Conservation (phyloP, 139 green algal species). For the Haematococcus lacustris region DNA sequence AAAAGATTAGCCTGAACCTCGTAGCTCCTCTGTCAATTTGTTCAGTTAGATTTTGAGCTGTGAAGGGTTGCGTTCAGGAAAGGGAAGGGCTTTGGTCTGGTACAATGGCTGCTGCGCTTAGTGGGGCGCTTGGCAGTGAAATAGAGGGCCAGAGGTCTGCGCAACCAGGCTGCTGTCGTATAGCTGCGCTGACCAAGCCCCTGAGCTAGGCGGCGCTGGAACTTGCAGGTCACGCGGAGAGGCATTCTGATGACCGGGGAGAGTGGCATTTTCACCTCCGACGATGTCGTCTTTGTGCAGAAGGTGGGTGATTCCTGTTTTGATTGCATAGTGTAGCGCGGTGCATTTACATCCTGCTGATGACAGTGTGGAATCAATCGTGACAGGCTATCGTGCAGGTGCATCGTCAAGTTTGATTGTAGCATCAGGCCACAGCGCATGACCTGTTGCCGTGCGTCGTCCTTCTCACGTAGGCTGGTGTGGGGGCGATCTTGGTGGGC, state of each 20-base stretch:
- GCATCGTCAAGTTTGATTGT: not conserved
- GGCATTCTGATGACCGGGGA: conserved; percentile 91
- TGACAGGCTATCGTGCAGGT: not conserved
- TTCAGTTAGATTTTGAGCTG: too few relatives aligned
- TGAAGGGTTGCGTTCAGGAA: too few relatives aligned
- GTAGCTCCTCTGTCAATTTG: too few relatives aligned
- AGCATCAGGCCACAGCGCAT: not conserved
- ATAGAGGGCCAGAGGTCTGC: not conserved
- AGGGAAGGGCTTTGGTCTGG: not conserved
- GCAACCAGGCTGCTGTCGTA: not conserved
- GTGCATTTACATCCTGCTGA: not conserved
- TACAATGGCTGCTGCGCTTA: not conserved
- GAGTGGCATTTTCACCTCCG: conserved; percentile 92
- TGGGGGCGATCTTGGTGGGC: conserved; percentile 87
- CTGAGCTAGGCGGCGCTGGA: too few relatives aligned
- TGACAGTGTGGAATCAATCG: not conserved
- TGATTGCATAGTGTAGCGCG: not conserved
- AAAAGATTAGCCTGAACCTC: too few relatives aligned
- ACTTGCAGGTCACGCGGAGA: conserved; percentile 46
- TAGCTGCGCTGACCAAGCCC: not conserved
- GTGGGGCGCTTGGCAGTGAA: not conserved
- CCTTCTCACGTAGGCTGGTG: conserved; percentile 45
- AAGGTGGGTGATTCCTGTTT: conserved; percentile 15
- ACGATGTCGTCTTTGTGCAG: conserved; percentile 84
- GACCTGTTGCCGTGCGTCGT: not conserved